Base-by-base conservation (phyloP, 805 yeast genomes). In the Ogataea degrootiae region DNA sequence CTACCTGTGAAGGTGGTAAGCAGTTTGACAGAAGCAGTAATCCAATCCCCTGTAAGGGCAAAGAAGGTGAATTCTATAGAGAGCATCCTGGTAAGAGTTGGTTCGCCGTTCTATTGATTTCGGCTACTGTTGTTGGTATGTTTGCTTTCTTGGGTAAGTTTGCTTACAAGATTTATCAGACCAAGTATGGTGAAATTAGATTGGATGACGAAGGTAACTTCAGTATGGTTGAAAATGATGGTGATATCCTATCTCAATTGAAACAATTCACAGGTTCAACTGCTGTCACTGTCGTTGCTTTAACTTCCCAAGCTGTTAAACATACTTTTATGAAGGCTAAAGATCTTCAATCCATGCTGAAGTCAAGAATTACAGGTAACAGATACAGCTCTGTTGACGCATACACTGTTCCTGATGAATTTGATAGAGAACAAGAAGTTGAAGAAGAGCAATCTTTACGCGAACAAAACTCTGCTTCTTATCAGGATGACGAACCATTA, bases 1-100 rank as follows among this genome's bases (percentile, higher is more conserved):
- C 92, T 2, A 85, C 96, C 0, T 91, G 97, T 70, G 75, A 67
- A 39, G 95, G 89, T 22, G 97, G 97, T 8, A 67, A 76, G 48
- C 71, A 75, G 44, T 75, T 85, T 47, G 96, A 85, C 59, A 71
- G 73, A 29, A 73, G 76, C 49, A 46, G 44, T 16, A 75, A 71
- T 26, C 73, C 84, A 15, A 69, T 66, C 37, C 79, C 97, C 9
- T 91, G 98, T 63, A 96, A 96, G 7, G 97, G 97, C 1, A 83
- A 82, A 59, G 85, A 83, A 53, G 70, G 71, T 11, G 82, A 86
- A 59, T 88, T 80, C 53, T 77, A 80, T 52, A 68, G 71, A 37
- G 78, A 80, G 2, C 63, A 85, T 21, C 75, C 73, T 8, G 79
- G 83, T 0, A 67, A 71, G 22, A 74, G 77, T 23, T 62, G 80